These are phyloP conservation scores for Cutaneotrichosporon arboriforme DNA, from an alignment of 1,284 basidiomycete genomes.

Conservation along the genomic window DNA sequence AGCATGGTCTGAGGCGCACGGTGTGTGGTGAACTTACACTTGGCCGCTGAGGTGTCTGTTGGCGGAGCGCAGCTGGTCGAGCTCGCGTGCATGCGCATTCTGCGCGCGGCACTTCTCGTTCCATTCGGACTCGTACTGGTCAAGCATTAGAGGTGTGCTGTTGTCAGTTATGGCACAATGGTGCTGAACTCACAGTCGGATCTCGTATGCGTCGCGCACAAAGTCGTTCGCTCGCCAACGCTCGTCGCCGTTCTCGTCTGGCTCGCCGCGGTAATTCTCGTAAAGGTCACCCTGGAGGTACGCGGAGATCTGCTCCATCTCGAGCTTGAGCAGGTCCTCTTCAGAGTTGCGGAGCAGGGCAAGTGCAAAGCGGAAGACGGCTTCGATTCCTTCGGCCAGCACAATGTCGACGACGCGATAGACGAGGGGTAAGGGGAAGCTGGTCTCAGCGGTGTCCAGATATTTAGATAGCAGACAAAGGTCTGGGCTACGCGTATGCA, in stretches of 20 bases:
- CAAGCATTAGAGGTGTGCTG: constrained; percentile 80
- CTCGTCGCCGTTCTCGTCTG: constrained; percentile 19
- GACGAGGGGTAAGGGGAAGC: constrained; percentile 91
- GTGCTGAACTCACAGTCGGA: constrained; percentile 57
- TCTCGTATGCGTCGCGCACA: constrained; percentile 72
- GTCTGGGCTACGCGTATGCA: no score
- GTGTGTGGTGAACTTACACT: no score
- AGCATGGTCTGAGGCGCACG: no score
- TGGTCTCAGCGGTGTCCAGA: constrained; percentile 41
- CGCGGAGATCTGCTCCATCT: constrained; percentile 80
- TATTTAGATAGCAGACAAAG: no score
- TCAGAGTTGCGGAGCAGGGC: constrained; percentile 85
- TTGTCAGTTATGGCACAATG: constrained; percentile 3
- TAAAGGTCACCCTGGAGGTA: constrained; percentile 78
- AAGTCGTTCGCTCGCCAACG: constrained; percentile 71
- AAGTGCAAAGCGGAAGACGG: constrained; percentile 91
- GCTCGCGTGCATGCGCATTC: constrained; percentile 71
- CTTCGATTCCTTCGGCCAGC: constrained; percentile 93
- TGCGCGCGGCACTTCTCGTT: constrained; percentile 63
- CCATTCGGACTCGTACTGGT: constrained; percentile 81
- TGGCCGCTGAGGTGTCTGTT: constrained; percentile 72
- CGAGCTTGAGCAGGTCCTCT: constrained; percentile 65
- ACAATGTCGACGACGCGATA: constrained; percentile 80
- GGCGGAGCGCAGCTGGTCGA: constrained; percentile 69
- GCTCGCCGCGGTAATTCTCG: constrained; percentile 61